Base-by-base conservation (phyloP, 495 filamentous ascomycete genomes). In the Filosporella fistucella region DNA sequence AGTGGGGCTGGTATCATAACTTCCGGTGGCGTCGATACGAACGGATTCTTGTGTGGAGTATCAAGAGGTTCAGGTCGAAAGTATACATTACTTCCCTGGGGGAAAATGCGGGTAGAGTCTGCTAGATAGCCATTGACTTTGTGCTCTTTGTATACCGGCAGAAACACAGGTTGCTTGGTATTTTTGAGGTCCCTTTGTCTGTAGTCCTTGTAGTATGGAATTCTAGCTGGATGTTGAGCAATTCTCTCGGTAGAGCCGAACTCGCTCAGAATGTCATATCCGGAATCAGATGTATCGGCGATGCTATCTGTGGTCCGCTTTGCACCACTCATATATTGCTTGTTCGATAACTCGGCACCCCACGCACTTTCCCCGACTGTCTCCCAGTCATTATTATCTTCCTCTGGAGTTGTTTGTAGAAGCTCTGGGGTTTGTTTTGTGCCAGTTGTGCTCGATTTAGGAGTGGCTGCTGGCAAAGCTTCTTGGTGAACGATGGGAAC, bases 361-460 rank as follows among this genome's bases (percentile, higher is more conserved):
- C 32, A 38, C 8, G 36, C 40, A 43, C 52, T 53, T 2, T 54
- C 47, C 2, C 38, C 54, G 21, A 61, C 52, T 6, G 58, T 61
- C 29, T 61, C 55, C 58, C 58, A 61, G 20, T 60, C 57, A 23
- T 56, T 40, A 2, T 8, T 13, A 41, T 55, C 54, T 29, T 52
- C 54, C 4, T 48, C 47, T 14, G 22, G 30, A 13, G 26, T 12
- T 23, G 24, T 30, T 30, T 34, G 24, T 18, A n/a, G n/a, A n/a
- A n/a, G n/a, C n/a, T n/a, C n/a, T n/a, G n/a, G n/a, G n/a, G n/a
- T n/a, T n/a, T n/a, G n/a, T n/a, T n/a, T n/a, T n/a, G n/a, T n/a
- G n/a, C n/a, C n/a, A n/a, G n/a, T n/a, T n/a, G n/a, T n/a, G n/a
- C n/a, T n/a, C n/a, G n/a, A n/a, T n/a, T n/a, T n/a, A n/a, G n/a